Evolutionary conservation across 176 grass and related monocot species (phyloP).

Genomic region (Ananas comosus): DNA sequence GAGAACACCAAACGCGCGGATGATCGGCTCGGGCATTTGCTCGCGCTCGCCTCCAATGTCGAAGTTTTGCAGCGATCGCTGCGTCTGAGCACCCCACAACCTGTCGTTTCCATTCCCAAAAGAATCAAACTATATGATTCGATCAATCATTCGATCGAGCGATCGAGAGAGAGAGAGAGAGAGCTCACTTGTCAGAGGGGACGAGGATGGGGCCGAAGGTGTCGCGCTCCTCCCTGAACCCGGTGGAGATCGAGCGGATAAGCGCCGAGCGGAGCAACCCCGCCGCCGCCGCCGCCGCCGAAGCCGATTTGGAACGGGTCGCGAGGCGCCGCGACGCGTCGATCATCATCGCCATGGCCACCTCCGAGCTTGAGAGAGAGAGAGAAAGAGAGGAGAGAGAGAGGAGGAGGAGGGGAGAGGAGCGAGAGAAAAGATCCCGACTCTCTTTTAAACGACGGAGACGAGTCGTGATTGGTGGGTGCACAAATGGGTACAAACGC

Average conservation of each 20-base stretch:
- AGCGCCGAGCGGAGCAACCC: conserved; percentile 40
- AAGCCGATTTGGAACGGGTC: conserved; percentile 22
- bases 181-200: conserved; percentile 61
- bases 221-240: conserved; percentile 88
- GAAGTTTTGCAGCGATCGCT: conserved; percentile 93
- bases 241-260: conserved; percentile 48
- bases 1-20: conserved; percentile 86
- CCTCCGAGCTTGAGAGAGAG: no score
- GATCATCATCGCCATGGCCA: conserved; percentile 61
- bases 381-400: no score
- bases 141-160: no score
- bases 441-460: no score
- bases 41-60: conserved; percentile 80
- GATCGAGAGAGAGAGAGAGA: neutral
- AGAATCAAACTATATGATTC: no score
- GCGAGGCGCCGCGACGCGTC: conserved; percentile 33
- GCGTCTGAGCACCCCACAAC: conserved; percentile 97
- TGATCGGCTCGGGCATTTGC: conserved; percentile 87
- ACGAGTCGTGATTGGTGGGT: no score
- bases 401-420: neutral
- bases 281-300: conserved; percentile 5
- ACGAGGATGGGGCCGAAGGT: conserved; percentile 88
- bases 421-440: neutral
- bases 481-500: no score
- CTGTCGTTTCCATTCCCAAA: conserved; percentile 14